A percentile compares a stretch with the other conserved stretches of the same genome.
These are phyloP conservation scores for Ophiostoma fasciatum DNA, from an alignment of 2,329 filamentous ascomycete genomes.

Conservation along the genomic window DNA sequence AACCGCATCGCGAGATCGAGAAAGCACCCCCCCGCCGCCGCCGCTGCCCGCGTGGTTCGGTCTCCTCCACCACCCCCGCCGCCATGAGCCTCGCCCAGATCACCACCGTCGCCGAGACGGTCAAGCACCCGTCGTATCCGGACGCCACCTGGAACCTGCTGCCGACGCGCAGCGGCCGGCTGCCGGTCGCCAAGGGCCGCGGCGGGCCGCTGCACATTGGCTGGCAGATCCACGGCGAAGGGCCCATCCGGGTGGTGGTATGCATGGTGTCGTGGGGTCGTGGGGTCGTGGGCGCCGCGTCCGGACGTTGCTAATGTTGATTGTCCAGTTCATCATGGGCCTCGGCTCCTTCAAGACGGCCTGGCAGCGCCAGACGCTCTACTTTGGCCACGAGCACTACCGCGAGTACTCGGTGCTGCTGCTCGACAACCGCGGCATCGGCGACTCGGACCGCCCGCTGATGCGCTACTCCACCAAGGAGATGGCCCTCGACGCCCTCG, in stretches of 20 bases:
- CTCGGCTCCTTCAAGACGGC: slow-evolving; percentile 51
- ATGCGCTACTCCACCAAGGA: slow-evolving; percentile 67
- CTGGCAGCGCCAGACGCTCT: slow-evolving; percentile 72
- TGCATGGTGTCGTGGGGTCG: no score
- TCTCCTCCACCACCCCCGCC: no score
- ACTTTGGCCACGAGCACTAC: slow-evolving; percentile 60
- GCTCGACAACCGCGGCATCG: slow-evolving; percentile 76
- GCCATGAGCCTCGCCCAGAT: slow-evolving; percentile 2
- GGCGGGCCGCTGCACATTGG: slow-evolving; percentile 63
- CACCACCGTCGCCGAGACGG: slow-evolving; percentile 38
- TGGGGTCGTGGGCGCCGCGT: no score
- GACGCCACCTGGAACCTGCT: slow-evolving; percentile 55
- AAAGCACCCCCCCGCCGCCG: no score
- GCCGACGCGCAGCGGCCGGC: slow-evolving; percentile 45
- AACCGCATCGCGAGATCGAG: no score
- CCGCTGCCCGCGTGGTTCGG: no score
- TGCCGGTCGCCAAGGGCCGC: slow-evolving; percentile 50
- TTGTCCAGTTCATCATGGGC: slow-evolving; percentile 60
- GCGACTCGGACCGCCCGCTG: slow-evolving; percentile 62
- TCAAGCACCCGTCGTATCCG: slow-evolving; percentile 50
- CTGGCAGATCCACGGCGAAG: slow-evolving; percentile 69
- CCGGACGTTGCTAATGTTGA: no score
- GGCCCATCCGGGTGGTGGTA: slow-evolving; percentile 60
- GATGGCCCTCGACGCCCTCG: slow-evolving; percentile 68
- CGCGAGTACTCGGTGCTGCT: slow-evolving; percentile 59